Evolutionary conservation across 805 yeast species (phyloP).

Genomic region (Sugiyamaella valdiviana): DNA sequence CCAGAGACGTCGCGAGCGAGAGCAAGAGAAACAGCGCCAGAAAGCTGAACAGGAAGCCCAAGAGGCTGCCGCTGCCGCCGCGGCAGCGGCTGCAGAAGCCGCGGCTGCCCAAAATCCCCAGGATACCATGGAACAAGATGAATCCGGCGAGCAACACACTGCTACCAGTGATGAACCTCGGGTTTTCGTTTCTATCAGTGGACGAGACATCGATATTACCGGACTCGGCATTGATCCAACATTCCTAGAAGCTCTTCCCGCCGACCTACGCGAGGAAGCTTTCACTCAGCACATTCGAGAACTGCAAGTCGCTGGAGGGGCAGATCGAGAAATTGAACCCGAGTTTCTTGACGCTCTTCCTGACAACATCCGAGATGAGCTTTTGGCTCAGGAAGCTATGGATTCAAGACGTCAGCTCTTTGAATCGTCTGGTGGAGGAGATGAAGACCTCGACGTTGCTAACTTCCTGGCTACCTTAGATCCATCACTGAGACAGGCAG

Average conservation of each 20-base stretch:
- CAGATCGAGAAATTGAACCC: slow-evolving; percentile 59
- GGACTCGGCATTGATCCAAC: slow-evolving; percentile 92
- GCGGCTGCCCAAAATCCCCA: background rate
- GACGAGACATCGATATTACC: slow-evolving; percentile 71
- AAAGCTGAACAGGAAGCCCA: slow-evolving; percentile 27
- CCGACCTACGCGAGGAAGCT: slow-evolving; percentile 88
- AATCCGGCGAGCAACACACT: background rate
- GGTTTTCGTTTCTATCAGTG: slow-evolving; percentile 66
- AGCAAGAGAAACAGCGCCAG: slow-evolving; percentile 26
- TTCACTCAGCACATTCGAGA: slow-evolving; percentile 78
- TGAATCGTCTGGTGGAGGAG: slow-evolving; percentile 5
- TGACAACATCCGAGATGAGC: slow-evolving; percentile 44
- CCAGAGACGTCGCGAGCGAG: slow-evolving; percentile 14
- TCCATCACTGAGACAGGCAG: slow-evolving; percentile 28
- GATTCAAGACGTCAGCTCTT: slow-evolving; percentile 17
- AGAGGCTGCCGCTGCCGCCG: slow-evolving; percentile 13
- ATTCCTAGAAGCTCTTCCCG: slow-evolving; percentile 83
- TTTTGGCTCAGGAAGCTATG: slow-evolving; percentile 25
- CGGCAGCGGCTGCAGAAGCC: slow-evolving; percentile 23
- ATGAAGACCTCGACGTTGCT: slow-evolving; percentile 25
- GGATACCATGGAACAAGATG: background rate
- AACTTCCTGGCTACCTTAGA: slow-evolving; percentile 30
- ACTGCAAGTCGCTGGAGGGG: slow-evolving; percentile 43
- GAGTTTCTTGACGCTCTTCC: slow-evolving; percentile 80
- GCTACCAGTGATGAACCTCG: slow-evolving; percentile 11